Conservation (phyloP, 73 alveolate genomes). For the Blepharisma japonicum region DNA sequence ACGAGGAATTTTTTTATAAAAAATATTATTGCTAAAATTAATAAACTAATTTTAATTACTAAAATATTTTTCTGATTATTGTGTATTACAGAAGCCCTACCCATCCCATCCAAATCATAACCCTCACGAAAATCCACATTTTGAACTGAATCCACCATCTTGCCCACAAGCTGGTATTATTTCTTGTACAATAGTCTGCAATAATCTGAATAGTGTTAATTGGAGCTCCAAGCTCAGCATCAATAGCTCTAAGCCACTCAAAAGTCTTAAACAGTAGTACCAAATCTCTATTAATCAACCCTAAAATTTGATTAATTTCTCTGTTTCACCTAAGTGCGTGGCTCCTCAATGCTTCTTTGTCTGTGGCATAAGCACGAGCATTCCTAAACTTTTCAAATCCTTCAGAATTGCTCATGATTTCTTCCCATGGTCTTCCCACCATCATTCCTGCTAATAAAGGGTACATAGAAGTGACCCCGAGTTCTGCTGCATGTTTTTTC, state of each 20-base stretch:
- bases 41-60: too few species aligned
- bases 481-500: constrained; percentile 41
- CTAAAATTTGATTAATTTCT: constrained; percentile 49
- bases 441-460: constrained; percentile 61
- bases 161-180: background rate
- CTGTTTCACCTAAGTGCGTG: constrained; percentile 50
- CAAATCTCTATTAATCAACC: constrained; percentile 39
- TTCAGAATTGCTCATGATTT: constrained; percentile 45
- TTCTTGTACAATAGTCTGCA: constrained; percentile 19
- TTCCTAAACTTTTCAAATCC: background rate
- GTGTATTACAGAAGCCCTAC: too few species aligned
- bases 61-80: too few species aligned
- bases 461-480: constrained; percentile 45
- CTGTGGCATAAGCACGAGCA: constrained; percentile 19
- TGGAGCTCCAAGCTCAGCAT: constrained; percentile 56
- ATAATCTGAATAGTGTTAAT: constrained; percentile 43
- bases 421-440: constrained; percentile 56
- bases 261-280: constrained; percentile 49
- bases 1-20: too few species aligned
- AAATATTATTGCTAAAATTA: too few species aligned
- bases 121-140: background rate
- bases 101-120: too few species aligned
- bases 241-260: constrained; percentile 55
- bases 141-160: background rate
- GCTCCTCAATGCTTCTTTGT: constrained; percentile 43